Percentiles rank a stretch among this genome's conserved stretches.
phyloP scores from a whole-genome alignment of 2,329 filamentous ascomycete species.

The Colletotrichum euphorbiae region DNA sequence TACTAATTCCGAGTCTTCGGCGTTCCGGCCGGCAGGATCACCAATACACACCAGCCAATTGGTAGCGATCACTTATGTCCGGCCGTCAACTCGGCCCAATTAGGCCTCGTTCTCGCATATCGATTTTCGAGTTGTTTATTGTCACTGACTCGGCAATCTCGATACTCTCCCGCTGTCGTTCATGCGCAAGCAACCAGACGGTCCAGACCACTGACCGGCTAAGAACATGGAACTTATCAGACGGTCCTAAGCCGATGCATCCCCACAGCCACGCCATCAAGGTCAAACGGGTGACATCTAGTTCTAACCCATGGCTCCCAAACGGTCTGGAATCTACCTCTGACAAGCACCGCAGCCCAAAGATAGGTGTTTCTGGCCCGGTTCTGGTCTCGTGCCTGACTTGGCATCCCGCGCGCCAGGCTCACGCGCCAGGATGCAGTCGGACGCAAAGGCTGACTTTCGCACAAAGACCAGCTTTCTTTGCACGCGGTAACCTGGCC shows the following conservation, averaged over 20 bases:
- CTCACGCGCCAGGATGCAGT: neutral
- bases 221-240: conserved; percentile 27
- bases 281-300: conserved; percentile 23
- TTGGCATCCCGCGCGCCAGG: conserved; percentile 13
- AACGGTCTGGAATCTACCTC: conserved; percentile 22
- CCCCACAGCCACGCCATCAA: conserved; percentile 13
- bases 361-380: conserved; percentile 16
- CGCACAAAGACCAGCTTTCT: neutral
- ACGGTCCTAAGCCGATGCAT: conserved; percentile 15
- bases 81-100: neutral
- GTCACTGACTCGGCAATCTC: conserved; percentile 30
- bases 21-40: neutral
- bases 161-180: conserved; percentile 21
- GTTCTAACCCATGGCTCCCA: conserved; percentile 9
- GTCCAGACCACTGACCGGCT: conserved; percentile 16
- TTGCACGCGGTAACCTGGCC: neutral
- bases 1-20: neutral
- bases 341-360: conserved; percentile 26
- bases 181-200: conserved; percentile 25
- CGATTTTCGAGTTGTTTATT: conserved; percentile 4
- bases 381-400: neutral
- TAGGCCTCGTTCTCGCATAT: neutral
- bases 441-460: neutral
- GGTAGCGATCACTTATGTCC: neutral
- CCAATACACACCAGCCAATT: neutral